Conservation (phyloP, 345 rosid species). For the Kandelia obovata region DNA sequence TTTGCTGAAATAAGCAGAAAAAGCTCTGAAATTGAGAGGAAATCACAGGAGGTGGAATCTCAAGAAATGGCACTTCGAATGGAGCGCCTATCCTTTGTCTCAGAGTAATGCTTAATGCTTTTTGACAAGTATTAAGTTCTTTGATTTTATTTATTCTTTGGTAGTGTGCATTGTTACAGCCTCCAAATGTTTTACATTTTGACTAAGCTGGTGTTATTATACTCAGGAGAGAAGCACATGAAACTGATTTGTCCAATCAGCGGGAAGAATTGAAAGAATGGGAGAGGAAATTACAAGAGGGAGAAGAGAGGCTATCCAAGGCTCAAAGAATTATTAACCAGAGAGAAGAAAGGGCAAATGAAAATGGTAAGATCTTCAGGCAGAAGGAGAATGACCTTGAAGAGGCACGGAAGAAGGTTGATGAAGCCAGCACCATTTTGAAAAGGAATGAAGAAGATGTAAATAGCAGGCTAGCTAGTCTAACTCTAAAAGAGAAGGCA, state of each 20-base stretch:
- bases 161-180: not conserved
- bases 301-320: constrained; percentile 79
- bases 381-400: constrained; percentile 79
- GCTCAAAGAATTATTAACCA: constrained; percentile 63
- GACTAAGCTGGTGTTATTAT: constrained; percentile 3
- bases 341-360: constrained; percentile 91
- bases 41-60: constrained; percentile 65
- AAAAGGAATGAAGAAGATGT: constrained; percentile 69
- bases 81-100: constrained; percentile 67
- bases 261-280: constrained; percentile 92
- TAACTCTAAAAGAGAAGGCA: constrained; percentile 66
- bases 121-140: not conserved
- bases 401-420: constrained; percentile 68
- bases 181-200: constrained; percentile 8
- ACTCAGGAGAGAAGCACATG: constrained; percentile 72
- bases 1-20: constrained; percentile 92
- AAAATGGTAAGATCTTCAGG: constrained; percentile 59
- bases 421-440: constrained; percentile 52
- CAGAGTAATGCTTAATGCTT: constrained; percentile 57
- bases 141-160: not conserved
- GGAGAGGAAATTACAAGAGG: constrained; percentile 82
- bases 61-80: constrained; percentile 58
- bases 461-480: constrained; percentile 51
- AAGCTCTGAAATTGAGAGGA: constrained; percentile 76
- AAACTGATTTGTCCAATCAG: constrained; percentile 65